A percentile compares a stretch with the other conserved stretches of the same genome.
These are phyloP conservation scores for Trametes meyenii DNA, from an alignment of 768 basidiomycete genomes.

Conservation along the genomic window DNA sequence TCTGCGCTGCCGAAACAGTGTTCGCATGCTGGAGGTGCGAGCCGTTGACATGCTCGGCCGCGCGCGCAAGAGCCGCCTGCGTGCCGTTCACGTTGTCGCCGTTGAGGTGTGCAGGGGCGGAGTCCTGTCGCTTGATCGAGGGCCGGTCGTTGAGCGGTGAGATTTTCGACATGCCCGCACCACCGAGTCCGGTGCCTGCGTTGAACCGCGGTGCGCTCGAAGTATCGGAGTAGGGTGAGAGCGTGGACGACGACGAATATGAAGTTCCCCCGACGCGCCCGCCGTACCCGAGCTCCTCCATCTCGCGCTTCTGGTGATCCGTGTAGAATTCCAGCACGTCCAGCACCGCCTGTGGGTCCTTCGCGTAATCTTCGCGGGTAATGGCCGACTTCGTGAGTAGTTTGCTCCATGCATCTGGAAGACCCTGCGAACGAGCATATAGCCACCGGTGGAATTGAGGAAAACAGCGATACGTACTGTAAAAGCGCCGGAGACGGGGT, in stretches of 20 bases:
- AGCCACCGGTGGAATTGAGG: neutral
- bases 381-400: constrained; percentile 97
- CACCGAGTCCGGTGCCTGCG: constrained; percentile 91
- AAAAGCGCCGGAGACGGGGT: constrained; percentile 91
- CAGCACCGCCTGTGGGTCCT: constrained; percentile 95
- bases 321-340: constrained; percentile 99
- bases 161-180: constrained; percentile 48
- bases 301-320: constrained; percentile 94
- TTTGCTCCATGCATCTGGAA: constrained; percentile 97
- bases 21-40: constrained; percentile 47
- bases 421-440: constrained; percentile 55
- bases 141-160: constrained; percentile 42
- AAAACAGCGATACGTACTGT: constrained; percentile 60
- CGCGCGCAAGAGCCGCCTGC: constrained; percentile 49
- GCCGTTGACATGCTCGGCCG: constrained; percentile 66
- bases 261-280: constrained; percentile 29
- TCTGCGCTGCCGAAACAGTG: constrained; percentile 41
- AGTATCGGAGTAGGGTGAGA: constrained; percentile 38
- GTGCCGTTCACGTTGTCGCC: constrained; percentile 35
- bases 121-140: constrained; percentile 49
- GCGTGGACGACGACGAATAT: constrained; percentile 28
- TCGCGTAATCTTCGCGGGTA: constrained; percentile 96
- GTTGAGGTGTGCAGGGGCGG: constrained; percentile 41
- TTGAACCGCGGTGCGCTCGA: constrained; percentile 75
- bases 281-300: constrained; percentile 58